phyloP scores from a whole-genome alignment of 2,329 filamentous ascomycete genomes.

The Diaporthe citri region DNA sequence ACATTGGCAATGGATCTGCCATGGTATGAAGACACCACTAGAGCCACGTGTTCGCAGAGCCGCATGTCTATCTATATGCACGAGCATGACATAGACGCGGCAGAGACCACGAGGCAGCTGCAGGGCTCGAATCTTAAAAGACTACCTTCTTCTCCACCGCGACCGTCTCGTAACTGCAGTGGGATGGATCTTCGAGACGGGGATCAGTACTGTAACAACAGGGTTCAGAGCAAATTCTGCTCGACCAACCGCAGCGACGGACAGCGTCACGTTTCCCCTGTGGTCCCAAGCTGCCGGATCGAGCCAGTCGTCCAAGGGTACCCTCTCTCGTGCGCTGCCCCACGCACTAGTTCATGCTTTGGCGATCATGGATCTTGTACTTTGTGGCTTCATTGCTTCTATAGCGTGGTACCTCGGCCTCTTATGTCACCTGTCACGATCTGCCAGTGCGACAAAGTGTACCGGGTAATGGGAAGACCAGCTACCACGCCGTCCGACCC shows the following conservation, averaged over 20 bases:
- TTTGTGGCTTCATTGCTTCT: conserved; percentile 18
- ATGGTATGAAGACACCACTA: background rate
- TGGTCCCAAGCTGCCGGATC: conserved; percentile 36
- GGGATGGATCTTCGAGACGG: background rate
- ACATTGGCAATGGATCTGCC: background rate
- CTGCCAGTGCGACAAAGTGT: conserved; percentile 8
- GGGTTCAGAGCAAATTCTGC: conserved; percentile 27
- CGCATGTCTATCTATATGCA: conserved; percentile 6
- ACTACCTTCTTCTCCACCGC: background rate
- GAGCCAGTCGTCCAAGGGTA: background rate
- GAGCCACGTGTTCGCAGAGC: conserved; percentile 11
- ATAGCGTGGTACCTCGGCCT: background rate
- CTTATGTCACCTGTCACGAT: background rate
- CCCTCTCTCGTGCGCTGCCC: conserved; percentile 12
- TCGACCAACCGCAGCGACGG: conserved; percentile 22
- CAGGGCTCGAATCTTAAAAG: conserved; percentile 3
- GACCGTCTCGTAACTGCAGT: conserved; percentile 2
- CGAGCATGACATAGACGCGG: conserved; percentile 8
- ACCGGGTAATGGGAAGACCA: background rate
- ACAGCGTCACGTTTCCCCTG: conserved; percentile 31
- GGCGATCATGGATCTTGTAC: conserved; percentile 14
- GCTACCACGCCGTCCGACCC: no score
- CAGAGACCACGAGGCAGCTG: conserved; percentile 22
- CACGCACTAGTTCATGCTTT: conserved; percentile 21
- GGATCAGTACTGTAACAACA: background rate